A percentile compares a stretch with the other conserved stretches of the same genome.
Evolutionary conservation across 345 rosid genomes (phyloP).

Genomic region (Alliaria petiolata): DNA sequence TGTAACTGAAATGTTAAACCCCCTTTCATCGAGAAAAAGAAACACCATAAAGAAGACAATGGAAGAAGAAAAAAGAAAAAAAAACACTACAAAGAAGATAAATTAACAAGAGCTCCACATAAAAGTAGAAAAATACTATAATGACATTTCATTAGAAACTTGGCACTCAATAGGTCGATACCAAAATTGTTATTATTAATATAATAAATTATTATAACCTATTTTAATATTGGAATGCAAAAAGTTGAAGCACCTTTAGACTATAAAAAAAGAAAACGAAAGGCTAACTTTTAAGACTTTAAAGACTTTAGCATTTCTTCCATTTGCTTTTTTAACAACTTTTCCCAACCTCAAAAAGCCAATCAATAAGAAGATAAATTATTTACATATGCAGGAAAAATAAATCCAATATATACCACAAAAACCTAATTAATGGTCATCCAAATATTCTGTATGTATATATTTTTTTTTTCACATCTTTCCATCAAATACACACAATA

Average conservation of each 20-base stretch:
- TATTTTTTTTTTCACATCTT: not conserved
- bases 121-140: slow-evolving; percentile 13
- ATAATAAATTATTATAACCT: not conserved
- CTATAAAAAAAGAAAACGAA: slow-evolving; percentile 7
- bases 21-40: not conserved
- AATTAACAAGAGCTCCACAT: not conserved
- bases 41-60: not conserved
- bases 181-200: not conserved
- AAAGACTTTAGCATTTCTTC: slow-evolving; percentile 17
- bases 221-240: not conserved
- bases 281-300: not conserved
- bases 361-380: not conserved
- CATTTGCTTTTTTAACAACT: slow-evolving; percentile 17
- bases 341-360: slow-evolving; percentile 22
- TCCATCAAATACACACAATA: not conserved
- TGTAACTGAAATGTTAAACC: not conserved
- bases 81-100: not conserved
- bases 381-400: not conserved
- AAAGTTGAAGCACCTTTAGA: slow-evolving; percentile 4
- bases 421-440: not conserved
- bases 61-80: not conserved
- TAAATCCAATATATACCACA: not conserved
- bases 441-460: not conserved
- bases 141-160: slow-evolving; percentile 13
- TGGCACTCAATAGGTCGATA: not conserved